Conservation (phyloP, 129 eudicot genomes). For the Tanacetum coccineum region DNA sequence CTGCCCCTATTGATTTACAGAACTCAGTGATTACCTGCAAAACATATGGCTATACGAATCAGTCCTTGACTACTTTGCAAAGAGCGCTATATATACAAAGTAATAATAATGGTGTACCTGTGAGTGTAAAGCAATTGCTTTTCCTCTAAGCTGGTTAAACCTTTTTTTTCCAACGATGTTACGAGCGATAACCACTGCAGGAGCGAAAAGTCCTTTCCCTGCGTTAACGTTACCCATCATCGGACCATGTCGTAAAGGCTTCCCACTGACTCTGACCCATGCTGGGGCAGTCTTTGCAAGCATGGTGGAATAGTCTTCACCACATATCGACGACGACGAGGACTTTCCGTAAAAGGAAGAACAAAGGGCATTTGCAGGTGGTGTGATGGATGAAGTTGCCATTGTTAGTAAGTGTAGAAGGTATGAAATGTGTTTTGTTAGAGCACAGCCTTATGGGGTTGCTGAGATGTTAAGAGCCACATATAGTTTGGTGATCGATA, state of each 20-base stretch:
- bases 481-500: constrained; percentile 37
- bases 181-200: no score
- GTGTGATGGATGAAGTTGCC: constrained; percentile 49
- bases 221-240: constrained; percentile 87
- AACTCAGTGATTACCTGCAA: no score
- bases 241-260: constrained; percentile 41
- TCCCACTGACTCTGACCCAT: constrained; percentile 25
- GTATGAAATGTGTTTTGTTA: constrained; percentile 16
- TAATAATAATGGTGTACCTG: no score
- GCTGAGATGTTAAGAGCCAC: constrained; percentile 53
- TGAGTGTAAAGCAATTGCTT: no score
- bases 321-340: constrained; percentile 40
- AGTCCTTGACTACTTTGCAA: no score
- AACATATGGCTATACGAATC: no score
- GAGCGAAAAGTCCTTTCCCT: no score
- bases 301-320: constrained; percentile 50
- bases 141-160: no score
- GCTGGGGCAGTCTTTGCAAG: constrained; percentile 39
- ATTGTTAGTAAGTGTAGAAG: constrained; percentile 10
- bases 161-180: no score
- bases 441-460: constrained; percentile 21
- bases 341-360: constrained; percentile 67
- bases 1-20: no score
- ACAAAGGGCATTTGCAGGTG: constrained; percentile 36
- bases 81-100: no score